phyloP scores from a whole-genome alignment of 345 rosid species.

The Rubroshorea leprosula region DNA sequence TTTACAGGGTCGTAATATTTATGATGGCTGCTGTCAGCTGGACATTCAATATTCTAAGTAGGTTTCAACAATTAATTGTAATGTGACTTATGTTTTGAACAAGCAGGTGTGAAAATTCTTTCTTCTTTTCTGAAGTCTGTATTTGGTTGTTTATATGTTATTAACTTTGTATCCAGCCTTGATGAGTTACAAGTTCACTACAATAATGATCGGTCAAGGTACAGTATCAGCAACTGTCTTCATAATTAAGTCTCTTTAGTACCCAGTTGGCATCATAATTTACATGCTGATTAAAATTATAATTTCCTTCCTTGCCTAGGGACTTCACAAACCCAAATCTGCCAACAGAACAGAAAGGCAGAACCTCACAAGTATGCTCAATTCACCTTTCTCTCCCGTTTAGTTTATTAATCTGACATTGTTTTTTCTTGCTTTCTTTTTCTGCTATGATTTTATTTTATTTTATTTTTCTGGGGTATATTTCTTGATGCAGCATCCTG shows the following conservation, averaged over 20 bases:
- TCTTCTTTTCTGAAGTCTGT: not conserved
- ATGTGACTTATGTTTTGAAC: slow-evolving; percentile 5
- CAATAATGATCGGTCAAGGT: slow-evolving; percentile 97
- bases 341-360: slow-evolving; percentile 90
- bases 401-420: slow-evolving; percentile 4
- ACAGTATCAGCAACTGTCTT: slow-evolving; percentile 15
- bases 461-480: slow-evolving; percentile 8
- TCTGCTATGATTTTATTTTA: slow-evolving; percentile 12
- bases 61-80: slow-evolving; percentile 15
- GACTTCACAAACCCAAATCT: slow-evolving; percentile 93
- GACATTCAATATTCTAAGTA: slow-evolving; percentile 98
- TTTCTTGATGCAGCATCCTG: slow-evolving; percentile 46
- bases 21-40: slow-evolving; percentile 96
- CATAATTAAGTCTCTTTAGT: slow-evolving; percentile 6
- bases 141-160: slow-evolving; percentile 11
- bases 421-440: slow-evolving; percentile 9
- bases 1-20: slow-evolving; percentile 88
- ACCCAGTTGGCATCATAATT: not conserved
- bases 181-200: slow-evolving; percentile 97
- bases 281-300: slow-evolving; percentile 6
- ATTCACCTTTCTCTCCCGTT: slow-evolving; percentile 9
- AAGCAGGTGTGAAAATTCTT: not conserved
- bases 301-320: slow-evolving; percentile 37
- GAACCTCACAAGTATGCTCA: slow-evolving; percentile 69
- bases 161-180: slow-evolving; percentile 47